A percentile compares a stretch with the other conserved stretches of the same genome.
Conservation (phyloP, 352 stramenopile genomes). For the Globisporangium perplexum region DNA sequence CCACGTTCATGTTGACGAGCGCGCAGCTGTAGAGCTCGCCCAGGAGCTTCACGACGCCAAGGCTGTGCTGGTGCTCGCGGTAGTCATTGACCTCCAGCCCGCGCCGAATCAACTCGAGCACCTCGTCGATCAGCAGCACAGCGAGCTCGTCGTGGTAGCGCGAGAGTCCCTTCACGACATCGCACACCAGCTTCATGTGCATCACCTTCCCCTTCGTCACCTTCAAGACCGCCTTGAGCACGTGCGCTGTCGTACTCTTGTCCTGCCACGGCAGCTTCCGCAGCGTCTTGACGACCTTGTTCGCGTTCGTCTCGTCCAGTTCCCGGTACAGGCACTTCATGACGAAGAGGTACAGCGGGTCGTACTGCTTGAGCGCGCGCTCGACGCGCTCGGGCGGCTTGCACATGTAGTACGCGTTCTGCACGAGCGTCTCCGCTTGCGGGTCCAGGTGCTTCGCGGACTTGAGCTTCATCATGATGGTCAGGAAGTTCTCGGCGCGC, state of each 20-base stretch:
- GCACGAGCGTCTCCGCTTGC: conserved; percentile 83
- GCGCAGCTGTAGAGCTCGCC: conserved; percentile 92
- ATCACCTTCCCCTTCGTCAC: conserved; percentile 88
- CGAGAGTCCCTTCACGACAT: conserved; percentile 82
- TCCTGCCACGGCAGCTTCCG: conserved; percentile 91
- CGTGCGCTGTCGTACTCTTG: conserved; percentile 41
- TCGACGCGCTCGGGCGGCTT: conserved; percentile 84
- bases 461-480: conserved; percentile 95
- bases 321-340: conserved; percentile 87
- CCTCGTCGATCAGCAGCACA: conserved; percentile 89
- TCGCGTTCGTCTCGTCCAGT: conserved; percentile 72
- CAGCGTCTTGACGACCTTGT: conserved; percentile 93
- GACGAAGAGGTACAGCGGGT: conserved; percentile 90
- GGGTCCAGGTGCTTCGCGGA: conserved; percentile 90
- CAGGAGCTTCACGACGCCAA: conserved; percentile 92
- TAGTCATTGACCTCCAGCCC: conserved; percentile 89
- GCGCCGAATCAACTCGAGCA: conserved; percentile 91
- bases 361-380: conserved; percentile 72
- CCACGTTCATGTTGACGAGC: conserved; percentile 88
- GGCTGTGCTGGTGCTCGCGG: conserved; percentile 89
- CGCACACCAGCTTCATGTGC: conserved; percentile 83
- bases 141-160: conserved; percentile 89
- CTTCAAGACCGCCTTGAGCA: conserved; percentile 92
- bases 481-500: conserved; percentile 87
- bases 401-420: conserved; percentile 93